phyloP scores from a whole-genome alignment of 495 filamentous ascomycete species.

The Chaetomium fimeti region DNA sequence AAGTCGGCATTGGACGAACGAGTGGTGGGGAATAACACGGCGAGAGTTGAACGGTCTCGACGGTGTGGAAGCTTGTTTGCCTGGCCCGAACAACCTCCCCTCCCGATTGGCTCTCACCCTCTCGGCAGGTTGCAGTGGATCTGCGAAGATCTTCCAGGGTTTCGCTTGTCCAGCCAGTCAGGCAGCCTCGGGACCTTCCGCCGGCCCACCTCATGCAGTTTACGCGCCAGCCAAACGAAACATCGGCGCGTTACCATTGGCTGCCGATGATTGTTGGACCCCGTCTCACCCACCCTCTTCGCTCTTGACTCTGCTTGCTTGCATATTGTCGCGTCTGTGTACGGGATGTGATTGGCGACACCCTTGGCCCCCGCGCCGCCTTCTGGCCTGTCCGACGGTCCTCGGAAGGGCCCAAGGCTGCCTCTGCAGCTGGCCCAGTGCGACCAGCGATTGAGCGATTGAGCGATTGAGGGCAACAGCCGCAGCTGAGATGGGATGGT shows the following conservation, averaged over 20 bases:
- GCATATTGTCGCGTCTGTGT: slow-evolving; percentile 7
- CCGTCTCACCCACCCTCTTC: slow-evolving; percentile 14
- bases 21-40: not conserved
- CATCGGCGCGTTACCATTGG: slow-evolving; percentile 18
- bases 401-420: slow-evolving; percentile 10
- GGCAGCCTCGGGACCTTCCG: slow-evolving; percentile 23
- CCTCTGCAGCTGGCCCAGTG: slow-evolving; percentile 19
- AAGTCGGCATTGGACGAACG: not conserved
- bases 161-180: slow-evolving; percentile 30
- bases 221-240: slow-evolving; percentile 35
- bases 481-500: not conserved
- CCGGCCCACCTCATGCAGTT: slow-evolving; percentile 1
- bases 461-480: not conserved
- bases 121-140: not conserved
- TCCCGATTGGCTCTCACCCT: slow-evolving; percentile 14
- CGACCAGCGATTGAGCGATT: not conserved
- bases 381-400: slow-evolving; percentile 17
- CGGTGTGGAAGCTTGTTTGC: slow-evolving; percentile 23
- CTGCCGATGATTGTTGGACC: slow-evolving; percentile 4
- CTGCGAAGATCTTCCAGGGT: not conserved
- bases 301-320: slow-evolving; percentile 17
- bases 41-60: slow-evolving; percentile 2
- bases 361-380: slow-evolving; percentile 10
- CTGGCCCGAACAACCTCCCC: not conserved
- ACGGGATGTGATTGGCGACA: slow-evolving; percentile 12